Percentiles rank a stretch among this genome's conserved stretches.
Conservation (phyloP, 257 asterid genomes). For the Anisodus tanguticus region DNA sequence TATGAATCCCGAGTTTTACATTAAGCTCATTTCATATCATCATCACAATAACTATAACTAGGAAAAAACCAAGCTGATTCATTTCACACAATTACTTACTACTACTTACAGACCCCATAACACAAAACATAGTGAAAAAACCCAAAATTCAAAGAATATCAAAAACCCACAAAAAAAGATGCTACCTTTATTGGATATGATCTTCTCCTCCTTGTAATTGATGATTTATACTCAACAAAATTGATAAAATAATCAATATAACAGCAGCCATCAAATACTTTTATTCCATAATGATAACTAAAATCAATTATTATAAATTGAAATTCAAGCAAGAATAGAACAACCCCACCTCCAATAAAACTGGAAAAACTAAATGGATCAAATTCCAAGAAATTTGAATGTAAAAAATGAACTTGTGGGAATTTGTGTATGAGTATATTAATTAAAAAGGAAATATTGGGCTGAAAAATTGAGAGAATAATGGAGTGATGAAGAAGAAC, state of each 20-base stretch:
- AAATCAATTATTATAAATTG: background rate
- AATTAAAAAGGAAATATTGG: background rate
- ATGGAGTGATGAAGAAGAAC: conserved; percentile 12
- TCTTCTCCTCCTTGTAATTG: conserved; percentile 13
- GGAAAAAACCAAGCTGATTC: background rate
- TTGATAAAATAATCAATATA: background rate
- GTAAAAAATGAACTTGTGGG: background rate
- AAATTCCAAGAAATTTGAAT: background rate
- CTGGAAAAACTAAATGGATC: conserved; percentile 8
- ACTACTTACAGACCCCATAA: background rate
- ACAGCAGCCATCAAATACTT: conserved; percentile 24
- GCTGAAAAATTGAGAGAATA: background rate
- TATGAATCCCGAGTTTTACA: background rate
- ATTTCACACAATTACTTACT: background rate
- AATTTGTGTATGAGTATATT: background rate
- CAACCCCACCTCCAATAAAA: conserved; percentile 34
- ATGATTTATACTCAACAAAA: conserved; percentile 1
- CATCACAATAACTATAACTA: background rate
- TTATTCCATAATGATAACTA: background rate
- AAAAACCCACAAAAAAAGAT: background rate
- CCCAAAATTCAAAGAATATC: background rate
- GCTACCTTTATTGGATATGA: conserved; percentile 29
- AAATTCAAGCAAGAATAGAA: conserved; percentile 23
- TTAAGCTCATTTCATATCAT: background rate
- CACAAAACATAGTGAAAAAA: background rate